phyloP scores from a whole-genome alignment of 768 basidiomycete genomes.

The Lactarius trivialis region DNA sequence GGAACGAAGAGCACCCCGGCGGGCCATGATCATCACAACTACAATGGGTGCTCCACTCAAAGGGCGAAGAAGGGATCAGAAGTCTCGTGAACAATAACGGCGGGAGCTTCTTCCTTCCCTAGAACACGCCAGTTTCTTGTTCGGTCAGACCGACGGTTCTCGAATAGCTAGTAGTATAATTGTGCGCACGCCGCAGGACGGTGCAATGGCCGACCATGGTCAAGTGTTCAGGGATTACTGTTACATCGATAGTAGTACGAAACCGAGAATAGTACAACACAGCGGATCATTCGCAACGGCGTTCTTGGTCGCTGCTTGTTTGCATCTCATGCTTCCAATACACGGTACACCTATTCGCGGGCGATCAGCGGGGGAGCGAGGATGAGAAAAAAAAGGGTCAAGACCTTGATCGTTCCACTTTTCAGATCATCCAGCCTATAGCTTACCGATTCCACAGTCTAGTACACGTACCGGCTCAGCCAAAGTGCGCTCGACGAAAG shows the following conservation, averaged over 20 bases:
- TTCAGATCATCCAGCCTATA: conserved; percentile 88
- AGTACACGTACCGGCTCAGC: conserved; percentile 7
- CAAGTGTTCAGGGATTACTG: background rate
- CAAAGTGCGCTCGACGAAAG: conserved; percentile 2
- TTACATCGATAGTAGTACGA: conserved; percentile 2
- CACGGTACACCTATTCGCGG: conserved; percentile 27
- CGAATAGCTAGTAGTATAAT: background rate
- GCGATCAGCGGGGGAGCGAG: background rate
- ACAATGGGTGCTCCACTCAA: background rate
- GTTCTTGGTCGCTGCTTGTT: background rate
- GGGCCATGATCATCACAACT: background rate
- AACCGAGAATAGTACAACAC: background rate
- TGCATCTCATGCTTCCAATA: conserved; percentile 26
- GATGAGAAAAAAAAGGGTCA: background rate
- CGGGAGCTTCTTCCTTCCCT: background rate
- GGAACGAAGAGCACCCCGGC: background rate
- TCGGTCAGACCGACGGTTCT: background rate
- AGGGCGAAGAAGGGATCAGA: background rate
- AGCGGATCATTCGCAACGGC: background rate
- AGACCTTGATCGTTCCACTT: conserved; percentile 73
- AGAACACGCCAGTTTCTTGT: background rate
- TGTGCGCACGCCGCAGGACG: background rate
- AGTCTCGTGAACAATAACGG: background rate
- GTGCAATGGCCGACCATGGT: background rate
- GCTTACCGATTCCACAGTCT: conserved; percentile 71